A percentile compares a stretch with the other conserved stretches of the same genome.
Conservation (phyloP, 352 stramenopile species). For the Phytophthora hibernalis region DNA sequence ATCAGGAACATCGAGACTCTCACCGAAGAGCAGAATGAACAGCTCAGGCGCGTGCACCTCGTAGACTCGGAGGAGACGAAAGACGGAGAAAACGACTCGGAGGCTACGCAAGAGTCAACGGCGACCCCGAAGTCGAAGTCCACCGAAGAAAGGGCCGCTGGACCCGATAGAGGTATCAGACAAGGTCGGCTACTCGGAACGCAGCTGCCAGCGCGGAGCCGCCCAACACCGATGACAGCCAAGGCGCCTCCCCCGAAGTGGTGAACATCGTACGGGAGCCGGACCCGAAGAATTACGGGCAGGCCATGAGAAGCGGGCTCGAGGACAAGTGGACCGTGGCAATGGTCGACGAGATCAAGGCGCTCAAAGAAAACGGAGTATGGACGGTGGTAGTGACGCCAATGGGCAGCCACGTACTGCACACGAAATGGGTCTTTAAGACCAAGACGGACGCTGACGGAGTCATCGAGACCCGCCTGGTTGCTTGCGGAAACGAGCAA, state of each 20-base stretch:
- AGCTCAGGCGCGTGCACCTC: background rate
- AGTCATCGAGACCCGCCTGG: no score
- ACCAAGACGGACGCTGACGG: no score
- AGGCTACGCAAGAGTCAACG: no score
- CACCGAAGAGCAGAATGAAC: conserved; percentile 1
- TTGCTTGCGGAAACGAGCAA: no score
- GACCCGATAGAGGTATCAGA: conserved; percentile 2
- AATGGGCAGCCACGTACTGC: conserved; percentile 13
- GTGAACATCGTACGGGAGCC: no score
- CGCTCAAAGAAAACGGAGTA: conserved; percentile 12
- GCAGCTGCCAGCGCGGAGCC: no score
- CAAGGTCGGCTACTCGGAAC: no score
- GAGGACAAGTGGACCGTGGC: conserved; percentile 5
- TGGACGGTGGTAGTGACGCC: conserved; percentile 4
- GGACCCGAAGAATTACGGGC: background rate
- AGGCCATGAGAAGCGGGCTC: conserved; percentile 17
- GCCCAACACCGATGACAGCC: no score
- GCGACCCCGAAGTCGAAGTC: no score
- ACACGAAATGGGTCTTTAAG: conserved; percentile 27
- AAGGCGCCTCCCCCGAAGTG: no score
- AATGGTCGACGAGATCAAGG: conserved; percentile 2
- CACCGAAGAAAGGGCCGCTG: background rate
- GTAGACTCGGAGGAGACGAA: background rate
- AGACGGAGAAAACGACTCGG: no score
- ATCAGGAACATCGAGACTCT: conserved; percentile 11